Evolutionary conservation across 2,329 filamentous ascomycete genomes (phyloP).

Genomic region (Xylariaceae sp.): DNA sequence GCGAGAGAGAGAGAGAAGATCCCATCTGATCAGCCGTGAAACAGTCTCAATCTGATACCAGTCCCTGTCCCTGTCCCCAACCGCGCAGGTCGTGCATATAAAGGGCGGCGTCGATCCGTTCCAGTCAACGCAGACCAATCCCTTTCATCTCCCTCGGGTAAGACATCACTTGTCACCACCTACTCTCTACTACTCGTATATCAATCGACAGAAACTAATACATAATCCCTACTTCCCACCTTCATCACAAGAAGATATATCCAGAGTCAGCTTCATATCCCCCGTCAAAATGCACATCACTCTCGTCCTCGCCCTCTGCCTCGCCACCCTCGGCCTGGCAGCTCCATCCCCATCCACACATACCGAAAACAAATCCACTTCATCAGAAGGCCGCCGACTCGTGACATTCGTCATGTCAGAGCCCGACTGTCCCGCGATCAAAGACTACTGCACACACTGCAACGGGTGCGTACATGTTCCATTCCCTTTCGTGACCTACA

Average conservation of each 20-base stretch:
- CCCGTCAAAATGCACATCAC: conserved; percentile 18
- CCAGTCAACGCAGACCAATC: neutral
- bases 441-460: conserved; percentile 26
- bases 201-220: too few species aligned
- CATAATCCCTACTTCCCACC: too few species aligned
- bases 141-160: neutral
- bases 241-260: too few species aligned
- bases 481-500: neutral
- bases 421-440: conserved; percentile 23
- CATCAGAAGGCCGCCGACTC: neutral
- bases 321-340: conserved; percentile 20
- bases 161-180: too few species aligned
- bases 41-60: neutral
- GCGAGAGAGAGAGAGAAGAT: neutral
- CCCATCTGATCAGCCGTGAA: neutral
- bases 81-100: neutral
- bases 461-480: conserved; percentile 13
- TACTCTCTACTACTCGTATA: too few species aligned
- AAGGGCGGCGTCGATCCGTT: neutral
- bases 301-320: conserved; percentile 18
- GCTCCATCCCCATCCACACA: conserved; percentile 5
- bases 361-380: neutral
- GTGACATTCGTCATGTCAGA: conserved; percentile 10
- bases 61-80: neutral
- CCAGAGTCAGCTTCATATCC: too few species aligned